phyloP scores from a whole-genome alignment of 2,329 filamentous ascomycete species.

The Aspergillus fructus region DNA sequence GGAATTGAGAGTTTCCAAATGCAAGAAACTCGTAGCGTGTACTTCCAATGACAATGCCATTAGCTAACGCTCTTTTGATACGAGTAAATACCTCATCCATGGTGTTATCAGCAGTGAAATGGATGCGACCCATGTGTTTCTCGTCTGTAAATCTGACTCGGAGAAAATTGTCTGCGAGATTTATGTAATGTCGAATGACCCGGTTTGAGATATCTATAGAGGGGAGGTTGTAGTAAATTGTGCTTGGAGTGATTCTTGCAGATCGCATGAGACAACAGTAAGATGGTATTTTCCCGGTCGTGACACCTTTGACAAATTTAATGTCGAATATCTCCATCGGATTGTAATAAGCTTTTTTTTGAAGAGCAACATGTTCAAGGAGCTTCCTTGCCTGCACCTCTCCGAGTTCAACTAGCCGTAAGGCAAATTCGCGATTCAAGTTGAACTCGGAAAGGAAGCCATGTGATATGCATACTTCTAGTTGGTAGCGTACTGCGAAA shows the following conservation, averaged over 20 bases:
- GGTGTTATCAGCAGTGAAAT: slow-evolving; percentile 53
- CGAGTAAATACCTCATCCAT: slow-evolving; percentile 73
- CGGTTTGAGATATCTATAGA: slow-evolving; percentile 84
- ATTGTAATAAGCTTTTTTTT: slow-evolving; percentile 61
- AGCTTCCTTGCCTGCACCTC: slow-evolving; percentile 59
- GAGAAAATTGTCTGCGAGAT: slow-evolving; percentile 75
- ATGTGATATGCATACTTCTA: slow-evolving; percentile 89
- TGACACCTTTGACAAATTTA: slow-evolving; percentile 44
- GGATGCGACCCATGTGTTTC: slow-evolving; percentile 61
- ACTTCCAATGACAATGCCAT: slow-evolving; percentile 80
- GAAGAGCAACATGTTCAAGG: slow-evolving; percentile 71
- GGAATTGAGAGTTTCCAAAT: slow-evolving; percentile 92
- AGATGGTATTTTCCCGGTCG: slow-evolving; percentile 58
- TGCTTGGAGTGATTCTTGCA: slow-evolving; percentile 79
- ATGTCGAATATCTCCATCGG: slow-evolving; percentile 71
- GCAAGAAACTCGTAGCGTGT: slow-evolving; percentile 86
- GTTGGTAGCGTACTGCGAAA: slow-evolving; percentile 79
- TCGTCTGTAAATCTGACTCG: slow-evolving; percentile 90
- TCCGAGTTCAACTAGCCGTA: slow-evolving; percentile 56
- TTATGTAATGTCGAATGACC: slow-evolving; percentile 70
- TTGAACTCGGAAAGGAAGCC: slow-evolving; percentile 74
- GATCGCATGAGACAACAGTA: slow-evolving; percentile 77
- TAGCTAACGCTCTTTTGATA: slow-evolving; percentile 66
- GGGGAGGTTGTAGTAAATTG: slow-evolving; percentile 74
- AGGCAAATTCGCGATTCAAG: slow-evolving; percentile 66